Conservation (phyloP, 352 stramenopile species). For the Globisporangium abappressorium region DNA sequence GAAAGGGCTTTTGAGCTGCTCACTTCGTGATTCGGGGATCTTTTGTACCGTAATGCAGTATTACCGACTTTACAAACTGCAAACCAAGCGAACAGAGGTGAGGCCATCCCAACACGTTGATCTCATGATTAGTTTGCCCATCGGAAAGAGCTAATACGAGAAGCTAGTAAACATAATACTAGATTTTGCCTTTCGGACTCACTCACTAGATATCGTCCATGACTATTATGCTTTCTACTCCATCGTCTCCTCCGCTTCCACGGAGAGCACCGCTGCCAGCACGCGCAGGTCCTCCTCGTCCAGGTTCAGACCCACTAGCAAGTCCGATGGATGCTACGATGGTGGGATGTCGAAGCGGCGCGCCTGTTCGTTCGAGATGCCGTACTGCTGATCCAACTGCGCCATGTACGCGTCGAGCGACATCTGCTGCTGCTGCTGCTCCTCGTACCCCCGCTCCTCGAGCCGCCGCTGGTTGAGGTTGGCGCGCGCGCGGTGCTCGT, state of each 20-base stretch:
- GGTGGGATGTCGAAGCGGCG: background rate
- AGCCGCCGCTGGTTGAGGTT: constrained; percentile 69
- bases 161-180: too few relatives aligned
- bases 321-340: constrained; percentile 2
- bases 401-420: constrained; percentile 12
- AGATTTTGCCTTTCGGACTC: too few relatives aligned
- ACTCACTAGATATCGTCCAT: too few relatives aligned
- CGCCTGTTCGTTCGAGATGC: background rate
- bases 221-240: background rate
- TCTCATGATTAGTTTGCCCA: too few relatives aligned
- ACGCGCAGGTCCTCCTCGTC: constrained; percentile 13
- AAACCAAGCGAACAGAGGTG: too few relatives aligned
- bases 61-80: too few relatives aligned
- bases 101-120: too few relatives aligned
- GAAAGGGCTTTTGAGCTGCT: too few relatives aligned
- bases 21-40: too few relatives aligned
- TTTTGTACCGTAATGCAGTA: too few relatives aligned
- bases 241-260: background rate
- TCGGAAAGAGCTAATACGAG: too few relatives aligned
- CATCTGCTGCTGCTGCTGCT: constrained; percentile 2
- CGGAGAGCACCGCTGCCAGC: constrained; percentile 3
- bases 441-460: constrained; percentile 27
- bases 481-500: constrained; percentile 57
- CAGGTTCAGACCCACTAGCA: background rate
- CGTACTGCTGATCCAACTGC: constrained; percentile 14